phyloP scores from a whole-genome alignment of 2,329 filamentous ascomycete genomes.

The Botrytis fabae region DNA sequence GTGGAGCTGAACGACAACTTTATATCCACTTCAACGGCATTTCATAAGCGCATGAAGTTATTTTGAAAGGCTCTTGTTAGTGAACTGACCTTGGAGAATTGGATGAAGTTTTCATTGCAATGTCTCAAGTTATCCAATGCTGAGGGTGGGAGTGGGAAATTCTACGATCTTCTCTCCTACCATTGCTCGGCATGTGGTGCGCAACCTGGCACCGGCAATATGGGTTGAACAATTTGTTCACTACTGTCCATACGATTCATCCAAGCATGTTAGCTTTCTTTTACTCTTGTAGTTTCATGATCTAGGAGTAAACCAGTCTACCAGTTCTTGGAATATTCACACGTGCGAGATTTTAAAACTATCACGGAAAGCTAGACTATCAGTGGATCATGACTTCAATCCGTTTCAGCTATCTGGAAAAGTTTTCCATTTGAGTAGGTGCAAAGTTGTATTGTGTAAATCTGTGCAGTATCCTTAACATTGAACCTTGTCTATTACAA shows the following conservation, averaged over 20 bases:
- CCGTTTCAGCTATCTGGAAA: neutral
- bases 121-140: neutral
- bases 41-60: neutral
- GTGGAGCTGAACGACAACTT: conserved; percentile 5
- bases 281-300: too few relatives aligned
- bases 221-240: neutral
- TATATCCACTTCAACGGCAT: neutral
- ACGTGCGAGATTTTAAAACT: neutral
- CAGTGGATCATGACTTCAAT: neutral
- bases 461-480: too few relatives aligned
- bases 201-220: neutral
- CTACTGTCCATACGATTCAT: too few relatives aligned
- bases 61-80: neutral
- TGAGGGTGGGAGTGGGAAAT: neutral
- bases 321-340: neutral
- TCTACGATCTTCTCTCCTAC: neutral
- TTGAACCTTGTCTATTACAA: neutral
- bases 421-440: too few relatives aligned
- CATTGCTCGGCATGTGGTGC: neutral
- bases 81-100: neutral
- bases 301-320: neutral
- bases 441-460: too few relatives aligned
- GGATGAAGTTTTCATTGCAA: neutral
- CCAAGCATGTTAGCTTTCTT: neutral
- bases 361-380: neutral